phyloP scores from a whole-genome alignment of 139 green algal genomes.

The Chlorella sp. region DNA sequence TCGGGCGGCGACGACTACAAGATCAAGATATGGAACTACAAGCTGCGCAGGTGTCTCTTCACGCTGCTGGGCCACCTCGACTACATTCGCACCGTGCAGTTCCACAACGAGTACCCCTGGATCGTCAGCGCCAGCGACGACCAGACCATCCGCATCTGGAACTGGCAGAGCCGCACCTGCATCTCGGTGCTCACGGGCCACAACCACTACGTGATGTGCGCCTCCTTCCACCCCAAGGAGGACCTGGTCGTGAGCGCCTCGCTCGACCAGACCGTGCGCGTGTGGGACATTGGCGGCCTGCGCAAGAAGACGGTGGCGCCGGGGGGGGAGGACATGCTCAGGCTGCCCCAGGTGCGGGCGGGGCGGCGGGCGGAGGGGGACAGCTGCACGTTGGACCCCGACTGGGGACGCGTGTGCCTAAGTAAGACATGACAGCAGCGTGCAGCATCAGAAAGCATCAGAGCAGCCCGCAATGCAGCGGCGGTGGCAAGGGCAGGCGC shows the following conservation, averaged over 20 bases:
- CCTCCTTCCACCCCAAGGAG: slow-evolving; percentile 95
- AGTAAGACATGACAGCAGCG: no score
- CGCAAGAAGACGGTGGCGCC: slow-evolving; percentile 91
- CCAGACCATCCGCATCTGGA: slow-evolving; percentile 99
- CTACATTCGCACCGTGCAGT: slow-evolving; percentile 99
- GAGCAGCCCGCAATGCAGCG: not conserved
- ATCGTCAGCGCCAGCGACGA: slow-evolving; percentile 96
- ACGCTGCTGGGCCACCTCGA: slow-evolving; percentile 98
- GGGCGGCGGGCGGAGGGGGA: no score
- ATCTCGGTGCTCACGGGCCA: slow-evolving; percentile 97
- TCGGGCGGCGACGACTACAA: slow-evolving; percentile 87
- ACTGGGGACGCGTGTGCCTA: no score
- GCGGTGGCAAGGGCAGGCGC: no score
- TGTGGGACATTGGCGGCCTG: slow-evolving; percentile 97
- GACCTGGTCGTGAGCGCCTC: slow-evolving; percentile 90
- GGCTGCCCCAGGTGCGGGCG: slow-evolving; percentile 58
- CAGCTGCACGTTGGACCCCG: no score
- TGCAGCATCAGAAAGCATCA: no score
- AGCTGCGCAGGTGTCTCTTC: slow-evolving; percentile 95
- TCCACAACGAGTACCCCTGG: slow-evolving; percentile 95
- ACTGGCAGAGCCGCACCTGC: slow-evolving; percentile 96
- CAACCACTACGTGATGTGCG: slow-evolving; percentile 99
- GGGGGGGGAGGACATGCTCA: slow-evolving; percentile 76
- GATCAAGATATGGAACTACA: slow-evolving; percentile 99
- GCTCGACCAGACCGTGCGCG: slow-evolving; percentile 94